These are phyloP conservation scores for Dissoconium aciculare DNA, from an alignment of 2,329 filamentous ascomycete species.

Conservation along the genomic window DNA sequence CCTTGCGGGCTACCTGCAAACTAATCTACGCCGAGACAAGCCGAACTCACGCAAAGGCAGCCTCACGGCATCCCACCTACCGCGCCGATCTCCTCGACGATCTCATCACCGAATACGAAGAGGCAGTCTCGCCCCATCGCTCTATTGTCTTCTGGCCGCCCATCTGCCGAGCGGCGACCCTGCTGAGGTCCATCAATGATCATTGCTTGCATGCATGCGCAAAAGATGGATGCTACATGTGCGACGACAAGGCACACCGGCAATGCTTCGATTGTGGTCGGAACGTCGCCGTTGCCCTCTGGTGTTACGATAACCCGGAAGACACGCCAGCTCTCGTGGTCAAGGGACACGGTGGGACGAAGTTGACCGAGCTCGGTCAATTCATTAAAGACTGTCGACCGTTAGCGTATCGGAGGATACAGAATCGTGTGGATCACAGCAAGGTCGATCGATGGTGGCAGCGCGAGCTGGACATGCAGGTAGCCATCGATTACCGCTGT, in stretches of 20 bases:
- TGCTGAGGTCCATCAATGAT: background rate
- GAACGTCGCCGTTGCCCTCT: slow-evolving; percentile 5
- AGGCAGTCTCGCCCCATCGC: background rate
- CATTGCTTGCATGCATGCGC: slow-evolving; percentile 5
- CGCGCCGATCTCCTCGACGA: background rate
- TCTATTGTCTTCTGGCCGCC: slow-evolving; percentile 1
- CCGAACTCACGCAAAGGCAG: background rate
- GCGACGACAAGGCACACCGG: slow-evolving; percentile 4
- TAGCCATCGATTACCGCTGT: slow-evolving; percentile 1
- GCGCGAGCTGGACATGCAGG: slow-evolving; percentile 1
- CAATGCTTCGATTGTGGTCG: slow-evolving; percentile 8
- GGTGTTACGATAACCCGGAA: slow-evolving; percentile 1
- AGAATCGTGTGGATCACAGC: background rate
- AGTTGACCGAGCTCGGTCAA: background rate
- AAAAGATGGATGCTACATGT: slow-evolving; percentile 7
- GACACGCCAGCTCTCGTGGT: background rate
- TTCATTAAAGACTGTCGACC: slow-evolving; percentile 1
- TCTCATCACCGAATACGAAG: background rate
- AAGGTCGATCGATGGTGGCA: slow-evolving; percentile 1
- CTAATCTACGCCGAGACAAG: background rate
- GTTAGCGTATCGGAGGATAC: background rate
- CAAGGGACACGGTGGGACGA: background rate
- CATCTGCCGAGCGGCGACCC: background rate
- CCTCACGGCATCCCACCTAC: background rate
- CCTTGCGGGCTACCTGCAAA: slow-evolving; percentile 1